Conservation (phyloP, 78 protist genomes). For the Dictyostelium citrinum region DNA sequence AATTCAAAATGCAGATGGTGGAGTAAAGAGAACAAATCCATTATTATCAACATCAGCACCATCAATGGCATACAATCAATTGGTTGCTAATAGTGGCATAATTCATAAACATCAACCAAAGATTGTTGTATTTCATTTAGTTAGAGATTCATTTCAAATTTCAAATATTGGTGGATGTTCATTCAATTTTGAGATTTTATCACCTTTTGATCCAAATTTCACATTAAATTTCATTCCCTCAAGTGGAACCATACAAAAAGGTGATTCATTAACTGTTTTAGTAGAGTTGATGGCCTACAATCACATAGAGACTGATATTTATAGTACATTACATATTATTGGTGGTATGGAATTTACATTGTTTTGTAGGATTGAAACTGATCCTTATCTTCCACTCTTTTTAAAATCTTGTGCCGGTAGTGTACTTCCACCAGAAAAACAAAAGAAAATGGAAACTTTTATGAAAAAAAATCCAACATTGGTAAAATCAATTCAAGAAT, state of each 20-base stretch:
- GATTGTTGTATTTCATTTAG: constrained; percentile 48
- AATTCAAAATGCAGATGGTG: neutral
- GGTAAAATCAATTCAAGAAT: constrained; percentile 37
- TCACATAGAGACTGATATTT: constrained; percentile 32
- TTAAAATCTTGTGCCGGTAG: constrained; percentile 51
- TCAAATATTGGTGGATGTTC: constrained; percentile 42
- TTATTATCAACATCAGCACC: neutral
- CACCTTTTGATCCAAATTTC: constrained; percentile 58
- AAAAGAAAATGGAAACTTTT: neutral
- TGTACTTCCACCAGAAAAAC: neutral
- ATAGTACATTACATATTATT: constrained; percentile 29
- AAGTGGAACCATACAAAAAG: constrained; percentile 17
- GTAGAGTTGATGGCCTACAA: constrained; percentile 47
- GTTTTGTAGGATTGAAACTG: constrained; percentile 47
- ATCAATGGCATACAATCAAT: neutral
- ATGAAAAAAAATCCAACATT: constrained; percentile 18
- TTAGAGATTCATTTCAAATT: constrained; percentile 57
- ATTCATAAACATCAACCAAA: constrained; percentile 37
- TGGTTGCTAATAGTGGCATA: neutral
- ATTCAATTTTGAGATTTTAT: constrained; percentile 30
- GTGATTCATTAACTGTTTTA: neutral
- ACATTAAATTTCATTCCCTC: constrained; percentile 24
- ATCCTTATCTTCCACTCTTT: constrained; percentile 54
- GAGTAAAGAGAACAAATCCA: neutral
- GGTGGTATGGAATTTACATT: constrained; percentile 63